Evolutionary conservation across 1,284 basidiomycete genomes (phyloP), one percentile per base, ranked within the genome.

Genomic region (Cryptococcus wingfieldii): DNA sequence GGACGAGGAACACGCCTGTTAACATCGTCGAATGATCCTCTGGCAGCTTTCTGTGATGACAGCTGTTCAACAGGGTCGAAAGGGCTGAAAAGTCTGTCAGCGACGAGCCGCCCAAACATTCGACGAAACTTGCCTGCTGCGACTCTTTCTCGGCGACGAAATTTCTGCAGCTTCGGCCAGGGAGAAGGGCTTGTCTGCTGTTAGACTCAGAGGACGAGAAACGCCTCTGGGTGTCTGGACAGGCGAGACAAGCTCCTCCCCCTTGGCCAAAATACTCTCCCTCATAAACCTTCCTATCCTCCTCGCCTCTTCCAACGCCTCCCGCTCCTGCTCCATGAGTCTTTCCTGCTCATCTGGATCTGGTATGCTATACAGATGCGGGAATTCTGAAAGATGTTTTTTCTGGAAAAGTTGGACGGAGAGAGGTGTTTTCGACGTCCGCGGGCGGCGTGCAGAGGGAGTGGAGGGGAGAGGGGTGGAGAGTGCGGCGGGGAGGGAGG

Each of bases 231-330:
- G 41, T 2, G 41, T 25, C 42, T 12, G 42, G 10, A n/a, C 38
- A 27, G 14, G 19, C 25, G 27, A 38, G 39, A 34, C 31, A 34
- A 5, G 19, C 23, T 48, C 47, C n/a, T 47, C 45, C 12, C 37
- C 28, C 16, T 34, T 14, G 19, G 23, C 18, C 7, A 53, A 43
- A 53, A 65, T 37, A 25, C 55, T 61, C 50, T 61, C 51, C 28
- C 67, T 31, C 53, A 61, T 63, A 38, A 54, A 55, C 28, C 64
- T 47, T 5, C 65, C 65, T 13, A 56, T 25, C 45, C 58, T 45
- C 45, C 59, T 52, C 4, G 53, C 63, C 46, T 62, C 60, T 51
- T 70, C 66, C 19, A 74, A 50, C 14, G 54, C 50, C 9, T 46
- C 51, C 13, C 63, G 51, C 28, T 56, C 52, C 25, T 31, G 34